Evolutionary conservation across 805 yeast genomes (phyloP).

Genomic region (Saccharomycopsis sp.): DNA sequence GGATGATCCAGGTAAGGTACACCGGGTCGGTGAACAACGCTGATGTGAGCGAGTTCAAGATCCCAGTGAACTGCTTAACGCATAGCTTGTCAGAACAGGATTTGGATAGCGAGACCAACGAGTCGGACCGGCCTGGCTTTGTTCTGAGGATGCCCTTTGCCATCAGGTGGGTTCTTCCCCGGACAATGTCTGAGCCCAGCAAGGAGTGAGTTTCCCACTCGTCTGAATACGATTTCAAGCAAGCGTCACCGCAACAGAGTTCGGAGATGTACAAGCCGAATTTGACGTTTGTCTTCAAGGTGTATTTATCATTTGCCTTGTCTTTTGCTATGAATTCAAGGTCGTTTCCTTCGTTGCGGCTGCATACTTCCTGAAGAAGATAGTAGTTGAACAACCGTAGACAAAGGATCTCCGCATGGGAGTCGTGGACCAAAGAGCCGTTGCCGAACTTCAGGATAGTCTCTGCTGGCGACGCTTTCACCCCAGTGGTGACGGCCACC

Average conservation of each 20-base stretch:
- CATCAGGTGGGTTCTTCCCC: constrained; percentile 60
- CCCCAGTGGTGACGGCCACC: constrained; percentile 58
- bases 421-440: constrained; percentile 72
- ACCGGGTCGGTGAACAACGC: constrained; percentile 28
- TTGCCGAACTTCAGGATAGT: constrained; percentile 29
- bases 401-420: constrained; percentile 82
- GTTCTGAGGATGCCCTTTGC: constrained; percentile 67
- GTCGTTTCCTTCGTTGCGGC: no score
- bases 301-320: background rate
- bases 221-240: constrained; percentile 39
- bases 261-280: constrained; percentile 63
- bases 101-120: constrained; percentile 62
- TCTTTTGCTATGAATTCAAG: no score
- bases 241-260: constrained; percentile 87
- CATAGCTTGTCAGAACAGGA: constrained; percentile 85
- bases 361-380: constrained; percentile 39
- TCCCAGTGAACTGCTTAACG: constrained; percentile 48
- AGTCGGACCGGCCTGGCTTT: constrained; percentile 85
- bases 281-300: constrained; percentile 30
- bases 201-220: background rate
- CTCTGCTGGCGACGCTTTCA: constrained; percentile 61
- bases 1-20: constrained; percentile 40
- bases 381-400: constrained; percentile 60
- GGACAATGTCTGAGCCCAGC: no score
- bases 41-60: constrained; percentile 40